A percentile compares a stretch with the other conserved stretches of the same genome.
Evolutionary conservation across 2,329 filamentous ascomycete genomes (phyloP).

Genomic region (Aspergillus intermedius): DNA sequence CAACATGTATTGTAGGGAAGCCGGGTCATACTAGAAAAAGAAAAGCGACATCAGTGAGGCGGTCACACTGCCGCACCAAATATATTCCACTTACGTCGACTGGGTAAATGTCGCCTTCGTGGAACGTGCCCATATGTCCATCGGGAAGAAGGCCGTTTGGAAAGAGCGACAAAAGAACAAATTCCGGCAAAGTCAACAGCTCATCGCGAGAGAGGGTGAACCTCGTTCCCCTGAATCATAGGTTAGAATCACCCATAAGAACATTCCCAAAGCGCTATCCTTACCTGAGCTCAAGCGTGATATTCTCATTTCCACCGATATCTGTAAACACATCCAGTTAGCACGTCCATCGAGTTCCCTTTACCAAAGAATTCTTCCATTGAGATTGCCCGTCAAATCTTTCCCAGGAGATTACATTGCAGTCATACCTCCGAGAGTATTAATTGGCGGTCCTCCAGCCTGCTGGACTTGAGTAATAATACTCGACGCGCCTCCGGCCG

Average conservation of each 20-base stretch:
- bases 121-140: constrained; percentile 87
- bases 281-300: constrained; percentile 89
- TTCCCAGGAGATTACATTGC: not conserved
- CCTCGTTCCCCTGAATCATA: constrained; percentile 64
- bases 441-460: constrained; percentile 75
- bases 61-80: not conserved
- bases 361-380: not conserved
- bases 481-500: constrained; percentile 92
- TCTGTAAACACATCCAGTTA: constrained; percentile 40
- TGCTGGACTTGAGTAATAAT: constrained; percentile 99
- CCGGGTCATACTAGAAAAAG: constrained; percentile 77
- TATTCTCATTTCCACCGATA: constrained; percentile 85
- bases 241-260: constrained; percentile 8
- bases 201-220: constrained; percentile 95
- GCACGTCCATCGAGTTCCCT: no score
- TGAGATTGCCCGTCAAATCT: not conserved
- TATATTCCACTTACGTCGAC: constrained; percentile 73
- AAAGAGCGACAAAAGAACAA: constrained; percentile 94
- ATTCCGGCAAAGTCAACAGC: constrained; percentile 89
- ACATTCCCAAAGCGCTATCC: constrained; percentile 16
- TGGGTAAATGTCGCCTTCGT: constrained; percentile 89
- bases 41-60: not conserved
- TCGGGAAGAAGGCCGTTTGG: constrained; percentile 97
- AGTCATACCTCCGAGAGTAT: constrained; percentile 71
- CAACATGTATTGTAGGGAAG: constrained; percentile 96